phyloP scores from a whole-genome alignment of 345 rosid species.

The Citrus maxima region DNA sequence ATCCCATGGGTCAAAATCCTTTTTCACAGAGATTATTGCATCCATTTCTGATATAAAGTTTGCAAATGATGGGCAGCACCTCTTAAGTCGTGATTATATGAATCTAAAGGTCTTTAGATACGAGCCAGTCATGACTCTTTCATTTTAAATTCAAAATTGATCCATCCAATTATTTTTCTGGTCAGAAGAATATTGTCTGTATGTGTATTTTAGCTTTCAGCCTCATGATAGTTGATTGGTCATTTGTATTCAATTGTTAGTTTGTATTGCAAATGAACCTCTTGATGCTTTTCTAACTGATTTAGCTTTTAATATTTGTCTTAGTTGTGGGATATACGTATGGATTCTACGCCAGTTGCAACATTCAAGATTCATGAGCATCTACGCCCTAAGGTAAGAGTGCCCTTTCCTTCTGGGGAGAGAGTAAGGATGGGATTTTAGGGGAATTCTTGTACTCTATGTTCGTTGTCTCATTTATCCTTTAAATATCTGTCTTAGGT shows the following conservation, averaged over 20 bases:
- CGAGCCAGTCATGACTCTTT: background rate
- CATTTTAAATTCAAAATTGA: slow-evolving; percentile 12
- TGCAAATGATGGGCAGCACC: slow-evolving; percentile 47
- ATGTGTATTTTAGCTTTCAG: background rate
- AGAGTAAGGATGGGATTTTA: background rate
- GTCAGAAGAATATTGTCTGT: background rate
- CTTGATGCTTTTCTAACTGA: slow-evolving; percentile 2
- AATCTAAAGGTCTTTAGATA: slow-evolving; percentile 46
- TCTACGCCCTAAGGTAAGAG: slow-evolving; percentile 50
- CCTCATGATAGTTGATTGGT: background rate
- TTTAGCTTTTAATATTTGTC: slow-evolving; percentile 17
- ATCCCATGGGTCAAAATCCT: slow-evolving; percentile 42
- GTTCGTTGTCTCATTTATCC: background rate
- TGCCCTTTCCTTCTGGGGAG: too few relatives aligned
- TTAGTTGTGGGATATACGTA: slow-evolving; percentile 61
- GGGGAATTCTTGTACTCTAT: background rate
- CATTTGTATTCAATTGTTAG: background rate
- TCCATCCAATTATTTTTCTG: background rate
- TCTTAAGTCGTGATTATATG: slow-evolving; percentile 67
- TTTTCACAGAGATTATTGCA: slow-evolving; percentile 57
- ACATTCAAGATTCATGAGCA: slow-evolving; percentile 56
- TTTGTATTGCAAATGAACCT: slow-evolving; percentile 2
- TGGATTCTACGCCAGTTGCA: slow-evolving; percentile 54
- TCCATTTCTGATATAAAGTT: slow-evolving; percentile 63
- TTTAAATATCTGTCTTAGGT: background rate